phyloP scores from a whole-genome alignment of 371 early-diverging fungal genomes.

The Vairimorpha apis region DNA sequence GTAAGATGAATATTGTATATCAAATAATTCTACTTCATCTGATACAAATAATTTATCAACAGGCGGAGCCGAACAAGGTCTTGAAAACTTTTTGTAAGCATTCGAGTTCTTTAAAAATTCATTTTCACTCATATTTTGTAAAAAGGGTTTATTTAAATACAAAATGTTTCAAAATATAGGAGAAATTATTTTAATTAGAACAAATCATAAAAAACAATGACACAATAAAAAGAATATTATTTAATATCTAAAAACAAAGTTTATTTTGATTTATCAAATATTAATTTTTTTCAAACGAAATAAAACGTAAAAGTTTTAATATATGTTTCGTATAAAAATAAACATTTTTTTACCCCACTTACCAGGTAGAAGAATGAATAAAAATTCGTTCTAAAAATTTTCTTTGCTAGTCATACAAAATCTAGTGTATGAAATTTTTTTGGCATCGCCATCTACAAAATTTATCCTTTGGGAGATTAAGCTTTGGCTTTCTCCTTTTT shows the following conservation, averaged over 20 bases:
- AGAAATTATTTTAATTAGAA: too few species aligned
- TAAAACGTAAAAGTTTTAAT: too few species aligned
- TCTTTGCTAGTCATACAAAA: neutral
- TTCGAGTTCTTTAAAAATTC: neutral
- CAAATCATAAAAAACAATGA: too few species aligned
- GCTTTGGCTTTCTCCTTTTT: slow-evolving; percentile 27
- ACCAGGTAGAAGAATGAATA: slow-evolving; percentile 13
- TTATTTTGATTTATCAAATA: too few species aligned
- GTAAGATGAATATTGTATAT: slow-evolving; percentile 64
- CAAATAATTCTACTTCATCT: slow-evolving; percentile 46
- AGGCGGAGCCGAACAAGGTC: slow-evolving; percentile 50
- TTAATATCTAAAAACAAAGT: too few species aligned
- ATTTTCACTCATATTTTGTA: too few species aligned
- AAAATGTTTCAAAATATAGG: too few species aligned
- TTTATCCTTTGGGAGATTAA: slow-evolving; percentile 25
- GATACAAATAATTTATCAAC: slow-evolving; percentile 50
- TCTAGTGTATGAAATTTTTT: slow-evolving; percentile 10
- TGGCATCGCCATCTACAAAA: slow-evolving; percentile 20
- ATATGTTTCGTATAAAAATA: neutral
- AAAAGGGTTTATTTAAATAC: too few species aligned
- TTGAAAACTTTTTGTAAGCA: neutral
- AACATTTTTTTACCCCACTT: slow-evolving; percentile 13
- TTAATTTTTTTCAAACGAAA: too few species aligned
- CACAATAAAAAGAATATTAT: too few species aligned
- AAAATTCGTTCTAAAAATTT: neutral